These are phyloP conservation scores for Drechslerella stenobrocha DNA, from an alignment of 2,329 filamentous ascomycete species.

Conservation along the genomic window DNA sequence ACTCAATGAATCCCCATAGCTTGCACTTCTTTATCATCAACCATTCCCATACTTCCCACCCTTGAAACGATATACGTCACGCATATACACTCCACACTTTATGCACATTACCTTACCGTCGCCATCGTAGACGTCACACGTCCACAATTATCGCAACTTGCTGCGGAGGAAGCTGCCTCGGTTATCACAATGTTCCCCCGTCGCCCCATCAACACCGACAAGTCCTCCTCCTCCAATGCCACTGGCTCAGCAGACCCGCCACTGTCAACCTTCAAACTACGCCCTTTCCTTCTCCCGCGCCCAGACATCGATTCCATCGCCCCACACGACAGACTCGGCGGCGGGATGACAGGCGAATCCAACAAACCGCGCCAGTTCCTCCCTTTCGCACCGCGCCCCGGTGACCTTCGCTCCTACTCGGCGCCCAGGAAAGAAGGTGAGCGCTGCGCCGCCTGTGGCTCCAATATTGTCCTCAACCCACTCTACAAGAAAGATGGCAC, in stretches of 20 bases:
- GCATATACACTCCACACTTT: too few relatives aligned
- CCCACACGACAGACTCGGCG: neutral
- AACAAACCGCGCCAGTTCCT: constrained; percentile 10
- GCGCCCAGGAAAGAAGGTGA: constrained; percentile 7
- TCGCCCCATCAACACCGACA: neutral
- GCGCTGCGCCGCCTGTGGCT: constrained; percentile 28
- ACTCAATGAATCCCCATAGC: too few relatives aligned
- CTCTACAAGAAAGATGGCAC: constrained; percentile 11
- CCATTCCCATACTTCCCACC: too few relatives aligned
- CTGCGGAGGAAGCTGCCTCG: too few relatives aligned
- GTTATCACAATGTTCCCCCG: neutral
- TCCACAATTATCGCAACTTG: neutral
- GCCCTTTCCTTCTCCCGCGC: constrained; percentile 3
- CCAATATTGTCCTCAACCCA: constrained; percentile 21
- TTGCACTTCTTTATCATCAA: too few relatives aligned
- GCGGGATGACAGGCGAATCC: neutral
- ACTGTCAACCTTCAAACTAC: neutral
- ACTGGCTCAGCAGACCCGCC: neutral
- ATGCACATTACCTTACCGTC: too few relatives aligned
- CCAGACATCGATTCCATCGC: neutral
- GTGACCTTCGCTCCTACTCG: constrained; percentile 15
- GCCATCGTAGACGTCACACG: too few relatives aligned
- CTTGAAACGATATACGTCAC: too few relatives aligned
- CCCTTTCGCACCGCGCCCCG: constrained; percentile 27
- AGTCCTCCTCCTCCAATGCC: neutral